Base-by-base conservation (phyloP, 225 moss, liverwort and hornwort species). In the Physcomitrium patens region DNA sequence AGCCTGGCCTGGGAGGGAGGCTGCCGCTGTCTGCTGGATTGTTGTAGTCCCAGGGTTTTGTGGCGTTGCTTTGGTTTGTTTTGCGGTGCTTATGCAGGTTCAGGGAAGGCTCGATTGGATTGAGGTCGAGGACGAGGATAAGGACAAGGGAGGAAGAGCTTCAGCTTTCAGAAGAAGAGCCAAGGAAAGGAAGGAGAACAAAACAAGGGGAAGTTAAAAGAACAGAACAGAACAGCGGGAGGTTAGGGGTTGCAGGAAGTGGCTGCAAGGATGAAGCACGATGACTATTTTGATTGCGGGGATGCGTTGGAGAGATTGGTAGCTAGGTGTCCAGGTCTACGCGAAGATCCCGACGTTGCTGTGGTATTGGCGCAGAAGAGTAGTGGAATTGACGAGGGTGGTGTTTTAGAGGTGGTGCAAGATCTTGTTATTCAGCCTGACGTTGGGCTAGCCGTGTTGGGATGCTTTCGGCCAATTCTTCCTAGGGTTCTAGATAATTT, bases 401-500 rank as follows among this genome's bases (percentile, higher is more conserved):
- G 18, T n/a, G 74, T 87, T 10, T 27, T 97, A 42, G 85, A 85
- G 57, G 79, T 87, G 20, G 85, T 83, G 48, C 92, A 94, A 69
- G 79, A 90, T 72, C 79, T 95, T 66, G 87, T 99, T 5, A 77
- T 99, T 64, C 82, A 83, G 43, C 91, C 93, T 1, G 75, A 89
- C 28, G 82, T 99, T 9, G 91, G 93, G 18, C 81, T 93, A 17
- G 89, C 89, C 62, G 83, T 86, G 14, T 82, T 93, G 19, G 94
- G 97, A 17, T 95, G 97, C 80, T 99, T 95, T 79, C 87, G 93
- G 69, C 89, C 93, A 20, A 73, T 90, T 43, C 85, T 99, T 26
- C 59, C 91, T 67, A 83, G 68, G 50, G 80, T 99, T 50, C 53
- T 95, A n/a, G 94, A 95, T 53, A 79, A 79, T 56, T 83, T 99